These are phyloP conservation scores for Fusarium pseudograminearum DNA, from an alignment of 2,329 filamentous ascomycete species.

Conservation along the genomic window DNA sequence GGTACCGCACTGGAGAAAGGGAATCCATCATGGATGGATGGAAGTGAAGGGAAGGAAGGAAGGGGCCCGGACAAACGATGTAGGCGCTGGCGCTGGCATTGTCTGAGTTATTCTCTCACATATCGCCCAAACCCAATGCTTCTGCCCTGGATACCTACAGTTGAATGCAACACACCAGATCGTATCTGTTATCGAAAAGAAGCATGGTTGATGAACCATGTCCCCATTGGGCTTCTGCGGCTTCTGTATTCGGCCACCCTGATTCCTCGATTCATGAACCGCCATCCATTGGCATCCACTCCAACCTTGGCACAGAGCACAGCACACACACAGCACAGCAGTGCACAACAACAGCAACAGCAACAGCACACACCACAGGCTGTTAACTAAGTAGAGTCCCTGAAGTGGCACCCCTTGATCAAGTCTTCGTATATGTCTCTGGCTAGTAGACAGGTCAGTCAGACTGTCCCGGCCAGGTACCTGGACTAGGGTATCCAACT, in stretches of 20 bases:
- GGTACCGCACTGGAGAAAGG: neutral
- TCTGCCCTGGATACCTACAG: neutral
- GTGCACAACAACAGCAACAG: neutral
- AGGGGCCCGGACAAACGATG: constrained; percentile 6
- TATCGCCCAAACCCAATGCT: neutral
- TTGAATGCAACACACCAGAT: constrained; percentile 10
- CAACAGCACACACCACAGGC: constrained; percentile 8
- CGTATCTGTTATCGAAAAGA: constrained; percentile 12
- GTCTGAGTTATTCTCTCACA: neutral
- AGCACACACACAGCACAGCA: neutral
- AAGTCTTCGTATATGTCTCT: constrained; percentile 25
- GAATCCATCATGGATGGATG: constrained; percentile 21
- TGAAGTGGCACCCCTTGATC: constrained; percentile 39
- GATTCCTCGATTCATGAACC: constrained; percentile 35
- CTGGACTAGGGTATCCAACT: constrained; percentile 8
- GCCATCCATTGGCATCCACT: constrained; percentile 34
- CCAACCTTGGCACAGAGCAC: constrained; percentile 26
- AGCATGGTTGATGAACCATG: constrained; percentile 12
- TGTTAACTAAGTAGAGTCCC: constrained; percentile 28
- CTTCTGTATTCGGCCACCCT: constrained; percentile 32
- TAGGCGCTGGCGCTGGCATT: neutral
- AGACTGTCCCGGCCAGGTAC: constrained; percentile 29
- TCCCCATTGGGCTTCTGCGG: constrained; percentile 34
- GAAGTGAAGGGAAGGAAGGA: constrained; percentile 7
- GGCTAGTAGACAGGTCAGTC: constrained; percentile 20